Evolutionary conservation across 495 filamentous ascomycete genomes (phyloP).

Genomic region (Darksidea phi): DNA sequence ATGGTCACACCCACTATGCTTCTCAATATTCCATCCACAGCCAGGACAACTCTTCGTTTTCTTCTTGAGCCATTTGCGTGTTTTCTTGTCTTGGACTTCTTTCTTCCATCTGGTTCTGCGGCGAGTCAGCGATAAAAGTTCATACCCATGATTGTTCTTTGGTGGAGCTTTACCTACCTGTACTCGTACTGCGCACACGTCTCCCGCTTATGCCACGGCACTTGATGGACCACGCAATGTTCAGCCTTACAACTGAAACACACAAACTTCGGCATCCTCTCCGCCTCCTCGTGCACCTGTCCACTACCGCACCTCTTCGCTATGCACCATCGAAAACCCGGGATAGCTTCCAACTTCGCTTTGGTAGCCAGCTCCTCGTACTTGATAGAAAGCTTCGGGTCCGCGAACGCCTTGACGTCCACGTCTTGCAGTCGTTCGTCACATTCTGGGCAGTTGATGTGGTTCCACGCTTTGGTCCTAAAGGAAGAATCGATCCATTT

Average conservation of each 20-base stretch:
- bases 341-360: conserved; percentile 26
- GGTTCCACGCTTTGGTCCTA: conserved; percentile 25
- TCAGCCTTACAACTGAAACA: conserved; percentile 42
- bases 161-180: conserved; percentile 9
- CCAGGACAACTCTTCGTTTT: conserved; percentile 40
- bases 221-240: conserved; percentile 44
- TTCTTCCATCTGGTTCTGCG: conserved; percentile 23
- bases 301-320: conserved; percentile 30
- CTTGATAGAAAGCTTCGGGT: conserved; percentile 15
- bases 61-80: conserved; percentile 29
- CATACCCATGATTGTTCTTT: not conserved
- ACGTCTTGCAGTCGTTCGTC: conserved; percentile 13
- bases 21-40: conserved; percentile 42
- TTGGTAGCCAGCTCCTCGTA: conserved; percentile 30
- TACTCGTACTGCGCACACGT: conserved; percentile 46
- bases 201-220: conserved; percentile 44
- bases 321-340: conserved; percentile 33
- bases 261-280: conserved; percentile 32
- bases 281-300: conserved; percentile 25
- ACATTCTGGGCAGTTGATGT: conserved; percentile 36
- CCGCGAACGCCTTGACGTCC: conserved; percentile 26
- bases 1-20: conserved; percentile 43
- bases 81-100: conserved; percentile 35
- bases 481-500: conserved; percentile 31
- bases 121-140: not conserved